phyloP scores from a whole-genome alignment of 2,329 filamentous ascomycete genomes.

The Polychaeton citri region DNA sequence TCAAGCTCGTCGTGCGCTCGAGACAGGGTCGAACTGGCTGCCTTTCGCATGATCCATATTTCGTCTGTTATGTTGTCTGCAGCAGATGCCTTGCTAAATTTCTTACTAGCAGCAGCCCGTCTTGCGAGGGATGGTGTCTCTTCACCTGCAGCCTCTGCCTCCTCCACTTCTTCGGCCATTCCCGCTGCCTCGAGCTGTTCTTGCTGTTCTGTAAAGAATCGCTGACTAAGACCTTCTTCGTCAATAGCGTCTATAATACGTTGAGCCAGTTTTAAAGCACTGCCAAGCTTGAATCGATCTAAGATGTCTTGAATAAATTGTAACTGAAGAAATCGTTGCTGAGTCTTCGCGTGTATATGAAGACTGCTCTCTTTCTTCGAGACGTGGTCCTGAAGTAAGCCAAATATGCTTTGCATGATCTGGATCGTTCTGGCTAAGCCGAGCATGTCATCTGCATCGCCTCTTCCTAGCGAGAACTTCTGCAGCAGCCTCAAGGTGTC shows the following conservation, averaged over 20 bases:
- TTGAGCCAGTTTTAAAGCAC: conserved; percentile 53
- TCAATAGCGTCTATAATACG: conserved; percentile 72
- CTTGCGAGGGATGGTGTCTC: conserved; percentile 25
- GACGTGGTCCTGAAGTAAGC: conserved; percentile 26
- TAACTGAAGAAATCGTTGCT: conserved; percentile 12
- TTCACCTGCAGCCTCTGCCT: conserved; percentile 48
- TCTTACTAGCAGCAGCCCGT: conserved; percentile 7
- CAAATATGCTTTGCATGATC: conserved; percentile 54
- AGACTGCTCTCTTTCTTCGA: neutral
- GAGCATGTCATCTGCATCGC: conserved; percentile 83
- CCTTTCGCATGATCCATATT: conserved; percentile 49
- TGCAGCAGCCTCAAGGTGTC: conserved; percentile 85
- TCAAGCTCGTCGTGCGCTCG: conserved; percentile 57
- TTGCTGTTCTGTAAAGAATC: conserved; percentile 63
- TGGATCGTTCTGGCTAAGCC: conserved; percentile 69
- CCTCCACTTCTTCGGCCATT: conserved; percentile 59
- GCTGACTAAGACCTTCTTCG: conserved; percentile 74
- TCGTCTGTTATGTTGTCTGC: conserved; percentile 26
- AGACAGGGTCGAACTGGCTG: conserved; percentile 53
- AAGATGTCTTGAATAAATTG: conserved; percentile 23
- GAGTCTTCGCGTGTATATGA: conserved; percentile 5
- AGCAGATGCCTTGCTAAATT: conserved; percentile 3
- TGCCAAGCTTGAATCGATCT: conserved; percentile 50
- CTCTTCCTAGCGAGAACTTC: conserved; percentile 82
- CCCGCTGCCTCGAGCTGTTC: conserved; percentile 57